Evolutionary conservation across 106 monocot species (phyloP).

Genomic region (Dendrobium officinale): DNA sequence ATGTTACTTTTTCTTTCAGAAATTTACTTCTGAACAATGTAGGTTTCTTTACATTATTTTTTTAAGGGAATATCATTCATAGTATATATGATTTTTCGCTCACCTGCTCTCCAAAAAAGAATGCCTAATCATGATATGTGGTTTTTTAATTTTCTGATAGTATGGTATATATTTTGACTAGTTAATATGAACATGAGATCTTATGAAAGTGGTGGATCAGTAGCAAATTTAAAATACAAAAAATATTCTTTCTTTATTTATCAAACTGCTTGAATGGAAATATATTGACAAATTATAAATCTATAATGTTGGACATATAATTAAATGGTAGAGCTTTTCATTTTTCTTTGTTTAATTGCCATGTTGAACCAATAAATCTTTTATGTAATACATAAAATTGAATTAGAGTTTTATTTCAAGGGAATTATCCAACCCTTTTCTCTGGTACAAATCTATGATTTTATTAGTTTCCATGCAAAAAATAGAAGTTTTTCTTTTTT

Average conservation of each 20-base stretch:
- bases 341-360: neutral
- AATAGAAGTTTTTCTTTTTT: too few species aligned
- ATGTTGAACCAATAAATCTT: neutral
- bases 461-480: too few species aligned
- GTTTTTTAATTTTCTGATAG: neutral
- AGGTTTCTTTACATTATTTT: conserved; percentile 22
- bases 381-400: too few species aligned
- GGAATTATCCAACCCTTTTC: too few species aligned
- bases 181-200: neutral
- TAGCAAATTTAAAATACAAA: neutral
- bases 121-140: neutral
- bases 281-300: neutral
- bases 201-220: neutral
- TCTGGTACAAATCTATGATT: too few species aligned
- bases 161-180: neutral
- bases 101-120: neutral
- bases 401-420: too few species aligned
- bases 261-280: neutral
- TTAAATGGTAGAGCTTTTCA: neutral
- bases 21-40: conserved; percentile 53
- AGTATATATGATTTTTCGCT: neutral
- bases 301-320: neutral
- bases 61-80: neutral
- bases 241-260: neutral
- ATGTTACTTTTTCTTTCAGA: conserved; percentile 36